Evolutionary conservation across 2,329 filamentous ascomycete genomes (phyloP), one percentile per base, ranked within the genome.

Genomic region (Alternaria sp.): DNA sequence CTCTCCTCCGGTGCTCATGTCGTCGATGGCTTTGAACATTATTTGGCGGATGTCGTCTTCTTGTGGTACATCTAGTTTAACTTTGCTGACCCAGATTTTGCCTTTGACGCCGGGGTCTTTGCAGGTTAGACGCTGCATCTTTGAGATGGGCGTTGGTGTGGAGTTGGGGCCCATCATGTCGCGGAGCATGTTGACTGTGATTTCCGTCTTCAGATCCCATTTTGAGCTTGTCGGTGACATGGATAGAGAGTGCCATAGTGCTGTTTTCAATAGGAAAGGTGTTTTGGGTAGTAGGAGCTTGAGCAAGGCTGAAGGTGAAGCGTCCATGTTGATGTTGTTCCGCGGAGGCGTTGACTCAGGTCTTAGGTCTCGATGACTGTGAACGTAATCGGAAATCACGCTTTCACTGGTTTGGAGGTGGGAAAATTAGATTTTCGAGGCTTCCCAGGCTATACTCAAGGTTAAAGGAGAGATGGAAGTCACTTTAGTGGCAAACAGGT

Each of bases 31-130:
- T 28, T 81, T 80, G 66, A 88, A 81, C 25, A 93, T 74, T 2
- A 85, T 83, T 46, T 90, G 84, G n/a, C 86, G 81, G 2, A 70
- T 62, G 45, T 83, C 81, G 47, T 86, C 71, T 74, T 85, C 84
- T 0, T 87, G 83, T 0, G 90, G 91, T 3, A 82, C 81, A 0
- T 88, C 86, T 15, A 93, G 82, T 0, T 86, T 87, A 45, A 91
- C 89, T 58, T 88, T 91, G 71, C 89, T 90, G 23, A 97, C 85
- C 94, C 94, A 97, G 68, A 96, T 88, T 47, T 87, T 87, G 4
- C 93, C 93, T 75, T 92, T 93, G 74, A 96, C 83, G 0, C 88
- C 89, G 0, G 86, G 86, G 57, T 91, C 90, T 61, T 84, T 87
- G 47, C 87, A 81, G 1, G 87, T 86, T n/a, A 87, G 71, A 45